Evolutionary conservation across 1,284 basidiomycete genomes (phyloP), one percentile per base, ranked within the genome.

Genomic region (Stereum hirsutum): DNA sequence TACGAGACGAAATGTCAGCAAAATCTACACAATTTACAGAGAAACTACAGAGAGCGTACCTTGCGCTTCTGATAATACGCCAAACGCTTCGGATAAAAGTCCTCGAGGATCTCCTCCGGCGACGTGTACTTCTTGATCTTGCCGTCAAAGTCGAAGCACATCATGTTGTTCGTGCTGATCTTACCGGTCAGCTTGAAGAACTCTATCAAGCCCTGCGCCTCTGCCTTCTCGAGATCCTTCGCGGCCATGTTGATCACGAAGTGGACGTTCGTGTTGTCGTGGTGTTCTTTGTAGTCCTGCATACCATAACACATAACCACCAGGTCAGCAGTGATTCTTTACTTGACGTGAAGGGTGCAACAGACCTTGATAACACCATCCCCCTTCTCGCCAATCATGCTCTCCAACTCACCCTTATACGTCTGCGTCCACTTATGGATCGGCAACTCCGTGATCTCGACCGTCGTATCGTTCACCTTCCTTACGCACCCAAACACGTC

Each of bases 391-490:
- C 75, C 74, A 41, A 68, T 75, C 81, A 88, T 81, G 3, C 62
- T 68, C 62, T 99, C 95, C 30, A 99, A 70, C 57, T 90, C 85
- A 30, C 83, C 80, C 68, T 99, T 99, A 73, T 89, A 99, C 42
- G 69, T 75, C 58, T 89, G 81, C 0, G 95, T 99, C 96, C 96
- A 99, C 54, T 80, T 85, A 54, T 95, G 87, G 51, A 99, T 85
- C 1, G 96, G 96, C 46, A 99, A 66, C 65, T 99, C 96, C 25
- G 87, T 96, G 59, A 99, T 89, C 65, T 97, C 92, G 42, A 98
- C 74, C 1, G 90, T 96, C 25, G 79, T 85, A 49, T 92, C 87
- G 60, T 90, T 81, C 53, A 89, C 61, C 70, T 94, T 93, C 28
- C 68, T 74, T 41, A 77, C 76, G 32, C 83, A 62, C 44, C 96